Conservation (phyloP, 768 basidiomycete species). For the Tylopilus sp. region DNA sequence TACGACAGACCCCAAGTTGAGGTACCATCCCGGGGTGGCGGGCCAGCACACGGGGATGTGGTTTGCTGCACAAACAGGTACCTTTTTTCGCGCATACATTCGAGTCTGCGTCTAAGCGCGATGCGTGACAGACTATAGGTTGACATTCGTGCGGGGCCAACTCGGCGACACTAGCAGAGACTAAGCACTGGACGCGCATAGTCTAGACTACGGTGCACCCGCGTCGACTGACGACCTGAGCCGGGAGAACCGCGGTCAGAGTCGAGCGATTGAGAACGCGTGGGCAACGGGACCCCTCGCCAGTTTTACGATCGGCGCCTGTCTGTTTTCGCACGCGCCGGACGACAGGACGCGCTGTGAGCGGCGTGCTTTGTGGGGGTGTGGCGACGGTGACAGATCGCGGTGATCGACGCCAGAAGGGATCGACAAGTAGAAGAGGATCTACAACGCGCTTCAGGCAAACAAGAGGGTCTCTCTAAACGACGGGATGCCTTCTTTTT, state of each 20-base stretch:
- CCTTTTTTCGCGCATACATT: not conserved
- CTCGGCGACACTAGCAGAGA: not conserved
- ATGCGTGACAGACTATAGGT: constrained; percentile 31
- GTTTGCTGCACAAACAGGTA: constrained; percentile 24
- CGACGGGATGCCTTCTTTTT: not conserved
- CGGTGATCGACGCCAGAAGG: constrained; percentile 38
- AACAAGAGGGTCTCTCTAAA: not conserved
- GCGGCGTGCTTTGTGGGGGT: constrained; percentile 14
- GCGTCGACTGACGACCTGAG: constrained; percentile 22
- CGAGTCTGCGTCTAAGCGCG: not conserved
- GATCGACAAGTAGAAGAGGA: not conserved
- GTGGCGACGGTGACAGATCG: not conserved
- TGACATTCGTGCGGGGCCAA: constrained; percentile 6
- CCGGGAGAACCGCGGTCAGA: constrained; percentile 45
- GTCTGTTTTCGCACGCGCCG: constrained; percentile 51
- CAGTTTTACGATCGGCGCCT: constrained; percentile 53
- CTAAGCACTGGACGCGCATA: not conserved
- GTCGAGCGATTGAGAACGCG: constrained; percentile 51
- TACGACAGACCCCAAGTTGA: constrained; percentile 28
- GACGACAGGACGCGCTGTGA: constrained; percentile 52
- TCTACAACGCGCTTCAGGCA: not conserved
- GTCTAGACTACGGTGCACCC: constrained; percentile 21
- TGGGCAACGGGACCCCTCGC: constrained; percentile 51
- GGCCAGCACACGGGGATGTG: constrained; percentile 26
- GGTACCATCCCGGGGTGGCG: constrained; percentile 35